A percentile compares a stretch with the other conserved stretches of the same genome.
Evolutionary conservation across 2,329 filamentous ascomycete species (phyloP).

Genomic region (Cladosporium sp.): DNA sequence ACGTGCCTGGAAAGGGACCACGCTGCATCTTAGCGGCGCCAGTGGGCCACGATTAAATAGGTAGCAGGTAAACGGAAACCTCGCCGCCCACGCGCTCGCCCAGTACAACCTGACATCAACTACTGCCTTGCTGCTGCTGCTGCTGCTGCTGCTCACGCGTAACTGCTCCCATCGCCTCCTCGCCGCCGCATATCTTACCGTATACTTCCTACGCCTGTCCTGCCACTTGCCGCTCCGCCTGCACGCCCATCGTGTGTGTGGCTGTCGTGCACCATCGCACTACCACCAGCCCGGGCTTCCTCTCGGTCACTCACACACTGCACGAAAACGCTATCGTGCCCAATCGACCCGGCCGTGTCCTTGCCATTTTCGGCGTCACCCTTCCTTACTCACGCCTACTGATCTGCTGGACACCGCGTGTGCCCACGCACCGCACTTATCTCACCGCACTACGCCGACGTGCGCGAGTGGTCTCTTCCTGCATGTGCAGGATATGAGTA

Average conservation of each 20-base stretch:
- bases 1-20: conserved; percentile 18
- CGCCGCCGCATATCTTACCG: not conserved
- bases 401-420: conserved; percentile 8
- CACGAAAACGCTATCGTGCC: conserved; percentile 13
- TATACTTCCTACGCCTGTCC: not conserved
- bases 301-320: conserved; percentile 7
- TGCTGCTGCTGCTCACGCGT: not conserved
- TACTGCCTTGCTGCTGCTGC: not conserved
- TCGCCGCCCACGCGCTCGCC: conserved; percentile 2
- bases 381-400: not conserved
- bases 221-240: not conserved
- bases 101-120: not conserved
- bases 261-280: conserved; percentile 18
- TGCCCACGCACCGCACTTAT: conserved; percentile 8
- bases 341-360: not conserved
- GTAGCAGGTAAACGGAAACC: not conserved
- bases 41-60: conserved; percentile 19
- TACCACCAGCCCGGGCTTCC: conserved; percentile 11
- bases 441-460: conserved; percentile 6
- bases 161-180: not conserved
- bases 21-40: conserved; percentile 18
- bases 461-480: conserved; percentile 6
- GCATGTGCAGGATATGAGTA: conserved; percentile 16
- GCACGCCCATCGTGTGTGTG: conserved; percentile 8
- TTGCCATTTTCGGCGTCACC: not conserved